phyloP scores from a whole-genome alignment of 495 filamentous ascomycete genomes.

The Aspergillus wentii region DNA sequence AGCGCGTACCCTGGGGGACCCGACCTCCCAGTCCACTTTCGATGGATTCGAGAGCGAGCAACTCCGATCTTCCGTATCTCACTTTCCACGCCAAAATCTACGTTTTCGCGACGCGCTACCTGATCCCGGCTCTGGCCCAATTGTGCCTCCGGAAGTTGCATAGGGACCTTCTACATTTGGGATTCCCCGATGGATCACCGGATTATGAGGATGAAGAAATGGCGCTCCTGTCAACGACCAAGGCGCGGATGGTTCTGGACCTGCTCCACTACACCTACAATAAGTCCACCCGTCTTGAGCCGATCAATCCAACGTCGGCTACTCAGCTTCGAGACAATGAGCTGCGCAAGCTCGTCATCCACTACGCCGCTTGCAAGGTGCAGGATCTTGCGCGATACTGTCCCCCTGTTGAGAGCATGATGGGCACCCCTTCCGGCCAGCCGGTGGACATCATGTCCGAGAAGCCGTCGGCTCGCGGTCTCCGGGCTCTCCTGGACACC shows the following conservation, averaged over 20 bases:
- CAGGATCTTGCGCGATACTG: slow-evolving; percentile 36
- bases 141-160: slow-evolving; percentile 41
- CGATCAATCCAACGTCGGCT: slow-evolving; percentile 35
- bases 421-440: slow-evolving; percentile 16
- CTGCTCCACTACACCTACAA: slow-evolving; percentile 39
- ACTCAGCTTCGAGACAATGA: slow-evolving; percentile 44
- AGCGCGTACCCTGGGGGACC: slow-evolving; percentile 9
- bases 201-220: slow-evolving; percentile 12
- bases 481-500: slow-evolving; percentile 33
- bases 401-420: slow-evolving; percentile 24
- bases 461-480: slow-evolving; percentile 21
- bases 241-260: slow-evolving; percentile 35
- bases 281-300: slow-evolving; percentile 39
- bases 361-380: slow-evolving; percentile 42
- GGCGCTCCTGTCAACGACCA: slow-evolving; percentile 17
- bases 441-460: no score
- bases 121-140: slow-evolving; percentile 40
- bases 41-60: slow-evolving; percentile 4
- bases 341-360: slow-evolving; percentile 36
- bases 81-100: slow-evolving; percentile 45
- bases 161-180: slow-evolving; percentile 27
- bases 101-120: slow-evolving; percentile 41
- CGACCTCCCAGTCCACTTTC: slow-evolving; percentile 10
- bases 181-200: slow-evolving; percentile 17
- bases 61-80: slow-evolving; percentile 30